Evolutionary conservation across 192 early-diverging fungal genomes (phyloP), one percentile per base, ranked within the genome.

Genomic region (Backusella circina): DNA sequence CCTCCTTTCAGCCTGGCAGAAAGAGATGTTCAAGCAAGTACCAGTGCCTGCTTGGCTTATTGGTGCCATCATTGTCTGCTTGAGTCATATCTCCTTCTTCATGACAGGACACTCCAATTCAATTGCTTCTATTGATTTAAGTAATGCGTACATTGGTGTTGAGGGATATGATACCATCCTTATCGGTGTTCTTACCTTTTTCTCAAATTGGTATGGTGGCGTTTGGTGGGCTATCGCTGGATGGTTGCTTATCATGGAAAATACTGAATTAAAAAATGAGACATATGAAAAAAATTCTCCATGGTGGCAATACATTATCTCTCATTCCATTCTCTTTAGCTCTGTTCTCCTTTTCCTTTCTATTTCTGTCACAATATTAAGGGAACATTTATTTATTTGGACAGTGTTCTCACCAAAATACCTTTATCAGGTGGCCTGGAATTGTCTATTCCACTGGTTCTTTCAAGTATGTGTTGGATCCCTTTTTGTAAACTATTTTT

Each of bases 391-490:
- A 37, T 94, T 94, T 78, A 91, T 94, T 57, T 94, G 92, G 92
- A 92, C 93, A 0, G 93, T 94, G 6, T 94, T 94, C 75, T 94
- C 93, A 67, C 93, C 93, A 33, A 91, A 92, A 65, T 92, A 91
- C 39, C 82, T 94, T 66, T 94, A 92, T 76, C 92, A 93, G 76
- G 82, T 90, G 18, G 87, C 86, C 16, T 94, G 93, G 93, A 86
- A 85, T 10, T 80, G 79, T 1, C 51, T 86, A 0, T 83, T 78
- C 67, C 84, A 85, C 70, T 79, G 79, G 30, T 31, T 76, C 1
- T 50, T 84, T 0, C 85, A 88, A 47, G 67, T 85, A 18, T 32
- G 82, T 7, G 21, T 77, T 1, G 77, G 81, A 61, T 61, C 54
- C 54, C 23, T 61, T 61, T 61, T 61, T 61, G 54, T 61, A 28